Percentiles rank a stretch among this genome's conserved stretches.
phyloP scores from a whole-genome alignment of 176 grass and related monocot genomes.

The Phoenix dactylifera region DNA sequence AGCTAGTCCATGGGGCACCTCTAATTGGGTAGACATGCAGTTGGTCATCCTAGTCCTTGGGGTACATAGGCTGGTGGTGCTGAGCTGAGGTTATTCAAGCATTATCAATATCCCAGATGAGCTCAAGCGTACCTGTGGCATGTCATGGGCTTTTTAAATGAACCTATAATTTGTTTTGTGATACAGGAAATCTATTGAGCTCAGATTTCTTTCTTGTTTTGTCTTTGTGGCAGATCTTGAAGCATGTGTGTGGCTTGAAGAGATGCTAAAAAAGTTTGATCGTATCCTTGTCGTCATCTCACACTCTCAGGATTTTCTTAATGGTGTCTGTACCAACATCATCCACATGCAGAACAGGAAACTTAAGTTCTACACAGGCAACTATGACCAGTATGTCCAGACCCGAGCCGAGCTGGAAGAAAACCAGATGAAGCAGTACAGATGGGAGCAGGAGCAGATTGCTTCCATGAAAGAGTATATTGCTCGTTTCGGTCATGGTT shows the following conservation, averaged over 20 bases:
- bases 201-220: not conserved
- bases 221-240: constrained; percentile 13
- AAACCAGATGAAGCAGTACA: constrained; percentile 32
- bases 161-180: not conserved
- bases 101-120: too few relatives aligned
- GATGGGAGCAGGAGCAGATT: constrained; percentile 29
- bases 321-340: constrained; percentile 30
- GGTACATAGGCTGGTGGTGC: too few relatives aligned
- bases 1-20: too few relatives aligned
- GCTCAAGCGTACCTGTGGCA: too few relatives aligned
- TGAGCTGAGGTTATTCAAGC: too few relatives aligned
- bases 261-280: constrained; percentile 21
- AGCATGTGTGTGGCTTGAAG: constrained; percentile 28
- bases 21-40: too few relatives aligned
- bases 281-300: constrained; percentile 26
- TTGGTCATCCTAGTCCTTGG: too few relatives aligned
- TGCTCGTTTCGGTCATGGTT: constrained; percentile 26
- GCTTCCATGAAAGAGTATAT: constrained; percentile 29
- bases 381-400: constrained; percentile 28
- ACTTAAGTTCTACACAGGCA: constrained; percentile 19
- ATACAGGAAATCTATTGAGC: not conserved
- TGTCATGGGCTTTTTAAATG: too few relatives aligned
- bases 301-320: constrained; percentile 32
- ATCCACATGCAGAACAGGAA: constrained; percentile 29
- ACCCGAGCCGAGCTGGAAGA: constrained; percentile 21